Percentiles rank a stretch among this genome's conserved stretches.
phyloP scores from a whole-genome alignment of 257 asterid genomes.

The Solanum rostratum region DNA sequence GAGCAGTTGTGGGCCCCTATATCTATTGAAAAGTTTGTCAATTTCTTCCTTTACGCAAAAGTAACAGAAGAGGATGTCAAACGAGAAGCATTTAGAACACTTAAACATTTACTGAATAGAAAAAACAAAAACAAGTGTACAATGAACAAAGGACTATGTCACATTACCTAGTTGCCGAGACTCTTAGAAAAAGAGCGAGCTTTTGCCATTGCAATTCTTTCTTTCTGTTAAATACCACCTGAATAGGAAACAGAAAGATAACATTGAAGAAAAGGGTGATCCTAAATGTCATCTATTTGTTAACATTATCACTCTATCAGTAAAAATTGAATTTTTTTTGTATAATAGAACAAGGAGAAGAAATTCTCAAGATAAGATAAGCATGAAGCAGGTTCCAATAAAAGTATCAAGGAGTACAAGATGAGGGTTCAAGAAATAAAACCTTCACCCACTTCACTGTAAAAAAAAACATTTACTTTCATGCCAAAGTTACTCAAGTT shows the following conservation, averaged over 20 bases:
- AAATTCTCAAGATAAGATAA: background rate
- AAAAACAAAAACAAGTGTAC: background rate
- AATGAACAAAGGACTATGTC: background rate
- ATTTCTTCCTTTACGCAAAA: background rate
- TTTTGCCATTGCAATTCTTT: slow-evolving; percentile 84
- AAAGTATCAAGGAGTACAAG: background rate
- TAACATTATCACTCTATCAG: background rate
- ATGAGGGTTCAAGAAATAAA: background rate
- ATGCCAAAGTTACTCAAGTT: background rate
- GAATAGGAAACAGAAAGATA: slow-evolving; percentile 6
- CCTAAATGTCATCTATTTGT: background rate
- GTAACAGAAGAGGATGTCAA: background rate
- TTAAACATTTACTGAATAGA: background rate
- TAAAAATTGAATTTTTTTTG: background rate
- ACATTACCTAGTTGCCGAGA: slow-evolving; percentile 65
- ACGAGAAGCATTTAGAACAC: background rate
- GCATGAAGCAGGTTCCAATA: background rate
- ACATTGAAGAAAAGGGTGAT: background rate
- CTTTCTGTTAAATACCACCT: slow-evolving; percentile 78
- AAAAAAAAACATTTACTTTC: background rate
- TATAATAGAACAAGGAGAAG: background rate
- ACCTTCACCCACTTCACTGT: background rate
- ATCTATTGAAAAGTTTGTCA: background rate
- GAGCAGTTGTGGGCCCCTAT: background rate
- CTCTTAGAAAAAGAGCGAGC: slow-evolving; percentile 64